phyloP scores from a whole-genome alignment of 1,284 basidiomycete species.

The Lentinula novae-zelandiae region DNA sequence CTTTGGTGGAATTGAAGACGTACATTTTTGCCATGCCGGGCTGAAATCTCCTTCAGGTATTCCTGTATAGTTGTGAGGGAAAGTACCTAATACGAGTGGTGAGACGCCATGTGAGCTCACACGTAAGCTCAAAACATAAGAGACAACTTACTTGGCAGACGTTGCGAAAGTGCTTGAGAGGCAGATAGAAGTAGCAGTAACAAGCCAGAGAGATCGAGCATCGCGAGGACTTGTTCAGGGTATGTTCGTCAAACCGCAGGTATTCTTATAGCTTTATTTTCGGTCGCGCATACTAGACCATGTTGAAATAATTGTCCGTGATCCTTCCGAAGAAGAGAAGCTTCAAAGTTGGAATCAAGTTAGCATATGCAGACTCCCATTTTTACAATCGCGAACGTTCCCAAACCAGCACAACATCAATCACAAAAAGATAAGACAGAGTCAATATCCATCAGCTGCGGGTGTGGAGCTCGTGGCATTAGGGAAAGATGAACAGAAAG shows the following conservation, averaged over 20 bases:
- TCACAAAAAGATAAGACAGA: no score
- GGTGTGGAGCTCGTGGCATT: no score
- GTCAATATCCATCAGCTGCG: no score
- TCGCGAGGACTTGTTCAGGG: not conserved
- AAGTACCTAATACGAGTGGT: not conserved
- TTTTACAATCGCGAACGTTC: not conserved
- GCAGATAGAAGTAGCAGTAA: not conserved
- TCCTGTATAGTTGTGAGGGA: conserved; percentile 15
- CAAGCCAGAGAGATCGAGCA: not conserved
- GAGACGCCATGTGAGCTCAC: not conserved
- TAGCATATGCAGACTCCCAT: not conserved
- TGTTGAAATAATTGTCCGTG: not conserved
- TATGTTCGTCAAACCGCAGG: not conserved
- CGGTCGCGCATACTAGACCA: not conserved
- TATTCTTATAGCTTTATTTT: not conserved
- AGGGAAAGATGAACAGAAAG: no score
- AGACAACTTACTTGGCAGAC: not conserved
- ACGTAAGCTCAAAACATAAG: no score
- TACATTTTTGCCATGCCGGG: conserved; percentile 14
- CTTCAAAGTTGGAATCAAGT: not conserved
- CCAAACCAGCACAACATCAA: not conserved
- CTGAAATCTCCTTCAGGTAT: conserved; percentile 12
- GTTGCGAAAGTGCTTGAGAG: not conserved
- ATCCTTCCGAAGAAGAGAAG: not conserved
- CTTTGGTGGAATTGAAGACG: not conserved